phyloP scores from a whole-genome alignment of 2,329 filamentous ascomycete species.

The Scytalidium sp. region DNA sequence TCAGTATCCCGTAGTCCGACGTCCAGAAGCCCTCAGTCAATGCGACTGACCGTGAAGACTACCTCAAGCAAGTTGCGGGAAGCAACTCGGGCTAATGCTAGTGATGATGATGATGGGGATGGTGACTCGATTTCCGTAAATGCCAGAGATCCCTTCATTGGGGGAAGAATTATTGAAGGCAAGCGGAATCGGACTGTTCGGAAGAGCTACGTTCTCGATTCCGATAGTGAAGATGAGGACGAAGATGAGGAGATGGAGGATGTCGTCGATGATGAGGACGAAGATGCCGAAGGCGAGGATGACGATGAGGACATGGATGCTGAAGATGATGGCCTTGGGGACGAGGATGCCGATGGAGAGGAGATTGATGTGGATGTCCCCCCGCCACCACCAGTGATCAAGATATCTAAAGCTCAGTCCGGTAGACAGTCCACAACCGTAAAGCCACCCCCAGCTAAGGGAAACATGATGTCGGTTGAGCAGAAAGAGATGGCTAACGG shows the following conservation, averaged over 20 bases:
- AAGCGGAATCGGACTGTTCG: constrained; percentile 27
- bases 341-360: constrained; percentile 42
- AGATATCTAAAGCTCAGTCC: constrained; percentile 23
- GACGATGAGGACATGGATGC: constrained; percentile 31
- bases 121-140: constrained; percentile 13
- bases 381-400: constrained; percentile 26
- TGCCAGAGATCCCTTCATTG: constrained; percentile 20
- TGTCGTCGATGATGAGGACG: constrained; percentile 23
- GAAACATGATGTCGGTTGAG: constrained; percentile 21
- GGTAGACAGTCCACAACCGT: constrained; percentile 21
- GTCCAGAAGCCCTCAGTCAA: constrained; percentile 20
- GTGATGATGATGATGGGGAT: not conserved
- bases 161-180: constrained; percentile 27
- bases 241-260: constrained; percentile 20
- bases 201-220: constrained; percentile 42
- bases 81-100: constrained; percentile 22
- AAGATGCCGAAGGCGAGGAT: constrained; percentile 34
- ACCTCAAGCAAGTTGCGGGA: constrained; percentile 29
- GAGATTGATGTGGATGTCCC: constrained; percentile 28
- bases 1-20: constrained; percentile 27
- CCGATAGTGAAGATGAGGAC: constrained; percentile 35
- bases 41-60: constrained; percentile 30
- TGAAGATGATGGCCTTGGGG: constrained; percentile 37
- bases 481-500: constrained; percentile 24
- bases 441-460: constrained; percentile 17